A percentile compares a stretch with the other conserved stretches of the same genome.
Evolutionary conservation across 352 stramenopile genomes (phyloP).

Genomic region (Saprolegnia diclina): DNA sequence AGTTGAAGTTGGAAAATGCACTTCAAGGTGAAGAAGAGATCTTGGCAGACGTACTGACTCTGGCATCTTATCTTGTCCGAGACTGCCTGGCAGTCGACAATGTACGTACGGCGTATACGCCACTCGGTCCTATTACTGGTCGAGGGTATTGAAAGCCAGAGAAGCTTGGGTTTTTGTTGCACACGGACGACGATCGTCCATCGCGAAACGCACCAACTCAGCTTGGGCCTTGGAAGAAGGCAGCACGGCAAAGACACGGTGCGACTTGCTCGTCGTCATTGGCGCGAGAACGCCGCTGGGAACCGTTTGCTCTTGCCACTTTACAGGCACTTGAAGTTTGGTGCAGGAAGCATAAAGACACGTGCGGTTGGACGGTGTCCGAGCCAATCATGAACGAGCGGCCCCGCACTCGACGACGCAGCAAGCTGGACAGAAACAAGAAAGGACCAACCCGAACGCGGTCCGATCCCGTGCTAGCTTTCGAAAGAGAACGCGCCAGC

Average conservation of each 20-base stretch:
- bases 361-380: neutral
- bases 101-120: neutral
- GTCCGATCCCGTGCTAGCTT: neutral
- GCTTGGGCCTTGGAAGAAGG: neutral
- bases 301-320: neutral
- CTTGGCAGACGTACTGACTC: neutral
- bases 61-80: neutral
- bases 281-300: no score
- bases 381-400: neutral
- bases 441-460: neutral
- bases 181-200: neutral
- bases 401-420: neutral
- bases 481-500: neutral
- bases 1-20: conserved; percentile 16
- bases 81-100: neutral
- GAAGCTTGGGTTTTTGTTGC: conserved; percentile 1
- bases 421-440: neutral
- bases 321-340: neutral
- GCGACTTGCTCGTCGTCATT: no score
- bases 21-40: conserved; percentile 20
- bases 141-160: neutral
- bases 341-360: neutral
- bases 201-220: neutral
- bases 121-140: no score
- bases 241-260: neutral